Conservation (phyloP, 2,329 filamentous ascomycete species). For the Penicillium aurantiogriseum region DNA sequence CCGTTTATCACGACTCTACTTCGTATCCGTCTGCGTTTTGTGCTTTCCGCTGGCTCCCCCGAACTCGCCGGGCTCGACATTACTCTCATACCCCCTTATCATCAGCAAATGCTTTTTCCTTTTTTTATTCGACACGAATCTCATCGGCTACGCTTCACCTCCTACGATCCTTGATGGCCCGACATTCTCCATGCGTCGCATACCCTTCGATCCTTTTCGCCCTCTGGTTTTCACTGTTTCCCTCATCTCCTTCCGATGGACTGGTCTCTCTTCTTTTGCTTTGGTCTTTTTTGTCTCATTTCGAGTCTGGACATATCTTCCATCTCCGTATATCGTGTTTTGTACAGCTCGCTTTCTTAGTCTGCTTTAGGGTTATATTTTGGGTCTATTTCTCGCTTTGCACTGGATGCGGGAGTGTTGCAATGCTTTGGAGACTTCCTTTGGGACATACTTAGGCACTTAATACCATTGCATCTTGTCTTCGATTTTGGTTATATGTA, state of each 20-base stretch:
- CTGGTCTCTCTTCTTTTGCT: conserved; percentile 8
- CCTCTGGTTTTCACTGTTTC: not conserved
- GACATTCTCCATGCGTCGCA: conserved; percentile 7
- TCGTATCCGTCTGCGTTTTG: conserved; percentile 6
- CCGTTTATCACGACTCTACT: conserved; percentile 12
- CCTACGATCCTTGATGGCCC: conserved; percentile 26
- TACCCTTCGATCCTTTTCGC: not conserved
- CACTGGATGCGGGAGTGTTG: conserved; percentile 12
- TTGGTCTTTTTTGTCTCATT: not conserved
- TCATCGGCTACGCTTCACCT: conserved; percentile 18
- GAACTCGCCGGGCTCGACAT: conserved; percentile 17
- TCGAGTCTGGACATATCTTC: conserved; percentile 22
- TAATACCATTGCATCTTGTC: conserved; percentile 19
- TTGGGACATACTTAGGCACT: conserved; percentile 18
- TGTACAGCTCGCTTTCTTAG: conserved; percentile 8
- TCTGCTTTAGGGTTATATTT: conserved; percentile 8
- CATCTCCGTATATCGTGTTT: conserved; percentile 17
- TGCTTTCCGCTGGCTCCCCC: conserved; percentile 11
- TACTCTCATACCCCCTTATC: conserved; percentile 21
- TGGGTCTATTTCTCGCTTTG: conserved; percentile 3
- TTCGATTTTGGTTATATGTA: not conserved
- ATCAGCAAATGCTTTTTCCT: conserved; percentile 3
- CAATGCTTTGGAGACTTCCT: conserved; percentile 17
- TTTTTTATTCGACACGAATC: conserved; percentile 13
- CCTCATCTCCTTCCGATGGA: conserved; percentile 19